Evolutionary conservation across 129 eudicot species (phyloP).

Genomic region (Pseudognaphalium luteoalbum): DNA sequence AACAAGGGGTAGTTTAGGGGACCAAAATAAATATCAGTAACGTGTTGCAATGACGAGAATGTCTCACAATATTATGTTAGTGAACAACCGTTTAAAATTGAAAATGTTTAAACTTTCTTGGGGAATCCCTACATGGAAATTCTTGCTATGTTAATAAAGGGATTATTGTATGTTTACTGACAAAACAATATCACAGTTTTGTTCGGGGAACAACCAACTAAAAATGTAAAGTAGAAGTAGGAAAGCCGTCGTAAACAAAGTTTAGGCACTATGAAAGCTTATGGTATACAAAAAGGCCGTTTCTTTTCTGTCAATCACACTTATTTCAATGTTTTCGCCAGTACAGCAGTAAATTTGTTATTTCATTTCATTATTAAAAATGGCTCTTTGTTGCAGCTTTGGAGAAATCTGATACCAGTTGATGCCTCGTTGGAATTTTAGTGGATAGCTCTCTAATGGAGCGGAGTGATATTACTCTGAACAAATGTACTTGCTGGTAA

Average conservation of each 20-base stretch:
- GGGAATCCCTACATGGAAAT: too few species aligned
- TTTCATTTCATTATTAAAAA: background rate
- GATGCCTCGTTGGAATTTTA: conserved; percentile 25
- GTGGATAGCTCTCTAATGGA: background rate
- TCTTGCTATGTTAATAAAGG: too few species aligned
- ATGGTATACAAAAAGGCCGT: background rate
- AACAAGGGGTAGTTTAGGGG: background rate
- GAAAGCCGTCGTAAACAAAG: background rate
- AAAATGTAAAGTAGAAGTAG: background rate
- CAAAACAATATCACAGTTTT: too few species aligned
- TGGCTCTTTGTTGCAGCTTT: conserved; percentile 50
- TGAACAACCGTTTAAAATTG: background rate
- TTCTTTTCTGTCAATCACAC: too few species aligned
- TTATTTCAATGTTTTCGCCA: too few species aligned
- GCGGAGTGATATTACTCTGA: background rate
- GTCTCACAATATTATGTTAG: background rate
- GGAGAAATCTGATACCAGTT: conserved; percentile 88
- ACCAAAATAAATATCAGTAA: background rate
- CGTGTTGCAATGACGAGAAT: background rate
- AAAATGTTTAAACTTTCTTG: background rate
- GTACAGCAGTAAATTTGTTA: background rate
- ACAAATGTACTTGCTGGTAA: conserved; percentile 26
- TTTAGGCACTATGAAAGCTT: background rate
- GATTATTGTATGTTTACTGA: background rate
- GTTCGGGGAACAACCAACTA: background rate